Evolutionary conservation across 495 filamentous ascomycete species (phyloP), one percentile per base, ranked within the genome.

Genomic region (Neurospora africana): DNA sequence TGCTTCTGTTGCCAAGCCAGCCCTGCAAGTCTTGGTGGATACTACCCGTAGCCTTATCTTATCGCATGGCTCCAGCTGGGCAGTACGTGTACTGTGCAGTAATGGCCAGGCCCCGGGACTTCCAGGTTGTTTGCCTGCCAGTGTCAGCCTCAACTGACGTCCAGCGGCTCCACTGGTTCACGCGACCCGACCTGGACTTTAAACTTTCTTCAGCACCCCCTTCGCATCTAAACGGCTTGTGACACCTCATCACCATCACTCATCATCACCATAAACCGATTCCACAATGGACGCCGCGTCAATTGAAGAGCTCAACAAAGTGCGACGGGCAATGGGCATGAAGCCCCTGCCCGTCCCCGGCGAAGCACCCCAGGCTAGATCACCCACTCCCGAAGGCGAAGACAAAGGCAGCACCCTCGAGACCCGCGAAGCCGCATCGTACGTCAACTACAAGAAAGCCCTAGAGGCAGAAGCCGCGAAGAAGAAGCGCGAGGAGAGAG

Each of bases 221-320:
- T n/a, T n/a, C n/a, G n/a, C 65, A 69, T 17, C 15, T 19, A 36
- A 11, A 6, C 17, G 30, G 17, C 9, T 70, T 21, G 10, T 15
- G 19, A 40, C 65, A 43, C 10, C 41, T 7, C 33, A 36, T 15
- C n/a, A n/a, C 68, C 19, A 61, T 23, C 15, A 36, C 37, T 72
- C 40, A 53, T 53, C 11, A 21, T 13, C 21, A 53, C 13, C 10
- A 23, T 10, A 15, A 27, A 23, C 35, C 38, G 37, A 19, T 41
- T 13, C 44, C 70, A 89, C 72, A 41, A 96, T 95, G 92, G 92
- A 95, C 85, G 86, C 89, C 75, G 88, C 94, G 37, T 91, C 92
- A 70, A 94, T 99, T 79, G 93, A 97, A 79, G 93, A 97, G 85
- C 92, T 93, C 67, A 99, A 99, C 86, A 92, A 94, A 78, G 90